phyloP scores from a whole-genome alignment of 768 basidiomycete species.

The Suillus alpinus region DNA sequence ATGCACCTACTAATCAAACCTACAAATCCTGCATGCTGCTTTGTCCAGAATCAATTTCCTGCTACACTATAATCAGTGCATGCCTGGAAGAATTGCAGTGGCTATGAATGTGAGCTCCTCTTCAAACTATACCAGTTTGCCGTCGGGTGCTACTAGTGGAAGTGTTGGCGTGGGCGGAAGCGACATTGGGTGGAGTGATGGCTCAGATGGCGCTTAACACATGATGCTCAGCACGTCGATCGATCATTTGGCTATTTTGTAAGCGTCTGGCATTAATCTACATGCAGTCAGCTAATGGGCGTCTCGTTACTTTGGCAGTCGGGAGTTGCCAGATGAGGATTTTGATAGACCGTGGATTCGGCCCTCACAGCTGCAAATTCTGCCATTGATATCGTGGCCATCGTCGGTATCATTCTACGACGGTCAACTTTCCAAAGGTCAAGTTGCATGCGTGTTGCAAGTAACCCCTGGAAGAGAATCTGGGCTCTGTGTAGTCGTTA shows the following conservation, averaged over 20 bases:
- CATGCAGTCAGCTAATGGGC: neutral
- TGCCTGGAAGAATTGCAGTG: too few species aligned
- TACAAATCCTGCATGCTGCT: too few species aligned
- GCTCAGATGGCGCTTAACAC: neutral
- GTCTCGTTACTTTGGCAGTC: too few species aligned
- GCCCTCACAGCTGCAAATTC: neutral
- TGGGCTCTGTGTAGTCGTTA: neutral
- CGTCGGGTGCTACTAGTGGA: neutral
- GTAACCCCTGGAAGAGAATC: neutral
- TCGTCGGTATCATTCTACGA: neutral
- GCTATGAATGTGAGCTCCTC: too few species aligned
- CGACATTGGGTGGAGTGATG: neutral
- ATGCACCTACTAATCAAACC: too few species aligned
- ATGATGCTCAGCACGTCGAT: neutral
- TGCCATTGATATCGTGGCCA: neutral
- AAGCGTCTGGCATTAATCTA: neutral
- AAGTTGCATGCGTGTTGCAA: conserved; percentile 1
- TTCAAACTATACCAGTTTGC: neutral
- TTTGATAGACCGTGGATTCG: neutral
- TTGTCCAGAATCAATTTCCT: too few species aligned
- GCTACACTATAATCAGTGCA: too few species aligned
- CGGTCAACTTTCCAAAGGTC: neutral
- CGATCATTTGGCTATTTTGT: neutral
- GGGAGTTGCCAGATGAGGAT: neutral
- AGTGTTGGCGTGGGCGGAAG: neutral